Conservation (phyloP, 1,284 basidiomycete genomes). For the Tilletiopsis washingtonensis region DNA sequence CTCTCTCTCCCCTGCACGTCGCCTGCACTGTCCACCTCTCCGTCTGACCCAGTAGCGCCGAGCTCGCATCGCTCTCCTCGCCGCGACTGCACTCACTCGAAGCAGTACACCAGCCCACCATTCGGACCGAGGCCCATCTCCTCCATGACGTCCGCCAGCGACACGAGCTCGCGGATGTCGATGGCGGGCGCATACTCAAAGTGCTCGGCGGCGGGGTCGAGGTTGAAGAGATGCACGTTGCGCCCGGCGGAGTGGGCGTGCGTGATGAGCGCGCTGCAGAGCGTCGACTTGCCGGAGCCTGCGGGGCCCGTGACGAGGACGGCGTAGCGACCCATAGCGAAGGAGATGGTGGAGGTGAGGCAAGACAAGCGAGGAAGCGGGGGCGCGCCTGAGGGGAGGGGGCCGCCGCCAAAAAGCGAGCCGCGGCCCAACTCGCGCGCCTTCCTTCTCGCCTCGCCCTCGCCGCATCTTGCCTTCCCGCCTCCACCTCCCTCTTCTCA, state of each 20-base stretch:
- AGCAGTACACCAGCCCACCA: conserved; percentile 94
- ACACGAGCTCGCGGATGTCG: conserved; percentile 89
- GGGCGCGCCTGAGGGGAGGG: no score
- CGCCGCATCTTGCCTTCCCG: no score
- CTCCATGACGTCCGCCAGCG: conserved; percentile 89
- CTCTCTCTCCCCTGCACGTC: no score
- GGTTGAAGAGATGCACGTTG: conserved; percentile 85
- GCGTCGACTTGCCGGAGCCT: conserved; percentile 92
- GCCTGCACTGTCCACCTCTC: conserved; percentile 1
- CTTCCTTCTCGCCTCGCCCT: no score
- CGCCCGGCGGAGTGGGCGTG: conserved; percentile 78
- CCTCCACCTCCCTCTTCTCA: no score
- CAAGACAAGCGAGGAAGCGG: no score
- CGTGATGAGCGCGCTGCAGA: conserved; percentile 78
- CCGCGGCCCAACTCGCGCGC: no score
- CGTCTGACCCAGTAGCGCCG: neutral
- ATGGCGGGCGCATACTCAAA: conserved; percentile 90
- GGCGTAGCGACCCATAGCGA: conserved; percentile 10
- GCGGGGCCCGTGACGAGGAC: conserved; percentile 63
- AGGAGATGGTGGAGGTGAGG: no score
- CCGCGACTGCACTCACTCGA: conserved; percentile 71
- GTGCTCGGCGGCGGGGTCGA: conserved; percentile 90
- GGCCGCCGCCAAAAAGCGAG: no score
- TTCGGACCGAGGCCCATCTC: conserved; percentile 95
- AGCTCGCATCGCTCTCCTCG: no score